These are phyloP conservation scores for Trypanosoma cruzi DNA, from an alignment of 208 protist genomes.

Conservation along the genomic window DNA sequence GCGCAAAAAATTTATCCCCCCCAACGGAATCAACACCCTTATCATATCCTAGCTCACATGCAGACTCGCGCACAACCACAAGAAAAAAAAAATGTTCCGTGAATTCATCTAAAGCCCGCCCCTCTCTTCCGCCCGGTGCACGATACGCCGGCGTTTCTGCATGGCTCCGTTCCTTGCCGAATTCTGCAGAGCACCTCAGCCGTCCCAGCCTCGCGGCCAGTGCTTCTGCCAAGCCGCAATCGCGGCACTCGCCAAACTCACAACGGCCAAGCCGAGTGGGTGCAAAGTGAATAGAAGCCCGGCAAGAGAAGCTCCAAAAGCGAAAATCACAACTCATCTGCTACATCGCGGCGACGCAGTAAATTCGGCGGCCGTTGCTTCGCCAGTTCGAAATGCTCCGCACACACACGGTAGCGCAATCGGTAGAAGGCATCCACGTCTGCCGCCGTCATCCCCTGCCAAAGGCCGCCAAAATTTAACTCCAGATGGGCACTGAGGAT, in stretches of 20 bases:
- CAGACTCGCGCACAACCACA: not conserved
- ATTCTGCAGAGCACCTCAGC: constrained; percentile 19
- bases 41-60: not conserved
- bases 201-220: constrained; percentile 50
- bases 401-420: constrained; percentile 63
- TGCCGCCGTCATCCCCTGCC: constrained; percentile 26
- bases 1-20: not conserved
- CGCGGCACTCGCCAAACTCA: constrained; percentile 31
- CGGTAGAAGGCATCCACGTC: constrained; percentile 38
- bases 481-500: constrained; percentile 44
- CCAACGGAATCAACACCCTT: not conserved
- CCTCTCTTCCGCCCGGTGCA: not conserved
- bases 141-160: not conserved
- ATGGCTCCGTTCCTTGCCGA: not conserved
- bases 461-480: constrained; percentile 34
- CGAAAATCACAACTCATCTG: constrained; percentile 27
- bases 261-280: constrained; percentile 52
- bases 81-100: constrained; percentile 14
- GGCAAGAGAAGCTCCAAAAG: constrained; percentile 44
- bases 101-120: constrained; percentile 16
- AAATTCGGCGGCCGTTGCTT: constrained; percentile 42
- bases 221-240: constrained; percentile 42
- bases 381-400: constrained; percentile 65
- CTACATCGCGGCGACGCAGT: constrained; percentile 30
- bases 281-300: constrained; percentile 51